Evolutionary conservation across 768 basidiomycete genomes (phyloP), one percentile per base, ranked within the genome.

Genomic region (Lactarius evosmus): DNA sequence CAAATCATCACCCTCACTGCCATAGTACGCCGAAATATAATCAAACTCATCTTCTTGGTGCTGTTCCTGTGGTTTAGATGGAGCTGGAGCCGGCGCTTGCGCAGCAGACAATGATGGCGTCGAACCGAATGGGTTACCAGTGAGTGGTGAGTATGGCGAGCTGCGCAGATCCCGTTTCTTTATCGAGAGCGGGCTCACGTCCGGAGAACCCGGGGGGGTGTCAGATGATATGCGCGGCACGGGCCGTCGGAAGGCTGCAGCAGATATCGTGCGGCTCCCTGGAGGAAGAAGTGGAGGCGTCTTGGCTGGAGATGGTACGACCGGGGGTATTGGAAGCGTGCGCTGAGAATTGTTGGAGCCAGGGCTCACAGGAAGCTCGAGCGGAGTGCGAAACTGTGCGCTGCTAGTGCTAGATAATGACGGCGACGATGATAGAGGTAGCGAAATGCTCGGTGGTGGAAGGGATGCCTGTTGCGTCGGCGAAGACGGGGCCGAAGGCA

Each of bases 161-260:
- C 73, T 75, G 3, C 80, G 81, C 22, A 82, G 66, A 27, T 76
- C 72, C 12, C 80, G 80, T 69, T 82, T 86, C 74, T 79, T 82
- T 49, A 82, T 66, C 36, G 75, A 73, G 60, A 84, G 65, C 41
- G 83, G 84, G 41, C 72, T 80, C 57, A 77, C 79, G 55, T 84
- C 85, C 27, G 76, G 61, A 25, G 60, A 44, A 63, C 57, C 14
- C 50, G 55, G 17, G 62, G 50, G 25, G 36, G 32, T 36, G n/a
- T 69, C 66, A 51, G 73, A 75, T 36, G 70, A 67, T 41, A 74
- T 71, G 25, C 78, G 77, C 1, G 68, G 71, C 51, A 77, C 77
- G 34, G 80, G 84, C 32, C 87, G 78, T 69, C 81, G 83, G 74
- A 92, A 92, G 29, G 89, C 89, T 6, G 88, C 87, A 0, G 89